Percentiles rank a stretch among this genome's conserved stretches.
Conservation (phyloP, 108 stramenopile species). For the Asterionellopsis glacialis region DNA sequence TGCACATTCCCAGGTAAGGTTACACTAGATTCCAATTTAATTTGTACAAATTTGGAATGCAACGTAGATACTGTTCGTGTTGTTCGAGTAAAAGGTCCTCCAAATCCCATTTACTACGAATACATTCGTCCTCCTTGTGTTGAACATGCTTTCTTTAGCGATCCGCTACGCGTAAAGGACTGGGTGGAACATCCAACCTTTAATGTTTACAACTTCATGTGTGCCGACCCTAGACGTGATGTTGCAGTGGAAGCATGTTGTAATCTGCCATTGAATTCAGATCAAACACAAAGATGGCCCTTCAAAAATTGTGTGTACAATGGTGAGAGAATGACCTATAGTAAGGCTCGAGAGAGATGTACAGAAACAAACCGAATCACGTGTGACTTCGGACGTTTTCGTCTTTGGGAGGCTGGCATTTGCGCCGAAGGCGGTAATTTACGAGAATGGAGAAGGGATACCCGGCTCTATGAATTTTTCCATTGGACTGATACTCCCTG, state of each 20-base stretch:
- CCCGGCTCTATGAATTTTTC: background rate
- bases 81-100: constrained; percentile 34
- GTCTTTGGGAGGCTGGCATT: background rate
- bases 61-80: constrained; percentile 48
- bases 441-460: background rate
- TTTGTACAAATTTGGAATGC: constrained; percentile 31
- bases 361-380: background rate
- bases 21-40: too few relatives aligned
- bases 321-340: constrained; percentile 6
- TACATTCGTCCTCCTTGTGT: constrained; percentile 65
- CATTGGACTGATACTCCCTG: background rate
- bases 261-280: too few relatives aligned
- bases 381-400: background rate
- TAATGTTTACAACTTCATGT: constrained; percentile 21
- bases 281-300: too few relatives aligned
- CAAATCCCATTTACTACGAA: constrained; percentile 44
- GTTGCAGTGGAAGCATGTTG: background rate
- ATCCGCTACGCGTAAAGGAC: constrained; percentile 41
- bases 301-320: constrained; percentile 28
- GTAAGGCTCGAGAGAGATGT: background rate
- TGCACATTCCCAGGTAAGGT: too few relatives aligned
- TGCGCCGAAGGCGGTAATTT: background rate
- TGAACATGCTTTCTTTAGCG: constrained; percentile 43
- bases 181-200: background rate
- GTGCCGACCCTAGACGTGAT: constrained; percentile 12